Evolutionary conservation across 345 rosid species (phyloP).

Genomic region (Clarkia xantiana): DNA sequence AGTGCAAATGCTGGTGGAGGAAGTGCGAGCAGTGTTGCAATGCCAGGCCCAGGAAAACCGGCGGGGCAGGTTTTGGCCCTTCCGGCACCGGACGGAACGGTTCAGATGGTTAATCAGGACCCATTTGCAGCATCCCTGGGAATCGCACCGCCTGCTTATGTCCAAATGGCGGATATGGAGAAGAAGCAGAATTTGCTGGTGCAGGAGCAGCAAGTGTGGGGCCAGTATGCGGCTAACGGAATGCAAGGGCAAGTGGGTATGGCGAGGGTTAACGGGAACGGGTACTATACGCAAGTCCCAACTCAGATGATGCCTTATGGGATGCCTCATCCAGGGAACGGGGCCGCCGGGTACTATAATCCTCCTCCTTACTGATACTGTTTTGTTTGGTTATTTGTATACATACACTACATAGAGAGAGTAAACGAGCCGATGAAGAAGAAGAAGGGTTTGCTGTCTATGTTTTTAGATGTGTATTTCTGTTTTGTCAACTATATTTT

Average conservation of each 20-base stretch:
- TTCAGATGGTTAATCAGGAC: conserved; percentile 37
- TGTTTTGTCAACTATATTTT: too few species aligned
- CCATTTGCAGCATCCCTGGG: conserved; percentile 50
- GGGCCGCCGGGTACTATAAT: conserved; percentile 32
- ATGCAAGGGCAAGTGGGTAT: conserved; percentile 57
- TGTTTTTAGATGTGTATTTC: too few species aligned
- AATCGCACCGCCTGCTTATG: conserved; percentile 59
- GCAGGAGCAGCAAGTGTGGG: conserved; percentile 56
- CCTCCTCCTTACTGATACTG: conserved; percentile 17
- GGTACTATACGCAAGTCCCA: conserved; percentile 26
- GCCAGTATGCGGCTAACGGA: conserved; percentile 45
- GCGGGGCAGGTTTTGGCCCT: conserved; percentile 44
- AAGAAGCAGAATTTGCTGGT: conserved; percentile 46
- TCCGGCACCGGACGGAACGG: conserved; percentile 64
- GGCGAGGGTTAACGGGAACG: conserved; percentile 23
- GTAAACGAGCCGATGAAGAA: too few species aligned
- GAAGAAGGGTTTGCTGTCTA: too few species aligned
- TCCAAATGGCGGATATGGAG: conserved; percentile 72
- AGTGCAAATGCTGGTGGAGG: conserved; percentile 55
- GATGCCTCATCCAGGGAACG: conserved; percentile 26
- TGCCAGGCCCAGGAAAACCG: conserved; percentile 34
- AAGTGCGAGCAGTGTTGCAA: conserved; percentile 60
- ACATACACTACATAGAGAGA: too few species aligned
- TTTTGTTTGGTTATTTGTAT: neutral
- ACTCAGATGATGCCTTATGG: conserved; percentile 28